A percentile compares a stretch with the other conserved stretches of the same genome.
phyloP scores from a whole-genome alignment of 1,284 basidiomycete species.

The Pascua sp. region DNA sequence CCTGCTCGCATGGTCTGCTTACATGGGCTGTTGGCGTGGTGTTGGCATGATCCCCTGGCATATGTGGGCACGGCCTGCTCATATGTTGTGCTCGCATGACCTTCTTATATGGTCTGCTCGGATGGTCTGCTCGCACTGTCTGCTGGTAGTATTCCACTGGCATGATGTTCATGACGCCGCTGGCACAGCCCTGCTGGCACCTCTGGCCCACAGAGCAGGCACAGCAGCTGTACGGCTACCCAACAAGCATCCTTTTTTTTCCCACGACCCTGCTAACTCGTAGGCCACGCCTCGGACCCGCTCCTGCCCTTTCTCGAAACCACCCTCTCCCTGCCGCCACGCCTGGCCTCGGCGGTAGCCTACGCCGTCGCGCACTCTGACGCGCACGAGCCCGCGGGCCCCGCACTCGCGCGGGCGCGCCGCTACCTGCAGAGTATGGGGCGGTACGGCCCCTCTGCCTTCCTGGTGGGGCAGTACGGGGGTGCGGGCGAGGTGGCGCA shows the following conservation, averaged over 20 bases:
- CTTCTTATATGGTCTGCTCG: no score
- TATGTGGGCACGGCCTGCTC: no score
- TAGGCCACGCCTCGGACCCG: slow-evolving; percentile 57
- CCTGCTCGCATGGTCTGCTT: no score
- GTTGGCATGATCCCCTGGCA: no score
- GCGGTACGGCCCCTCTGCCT: slow-evolving; percentile 83
- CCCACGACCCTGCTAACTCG: not conserved
- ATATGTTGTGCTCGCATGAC: no score
- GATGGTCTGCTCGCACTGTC: no score
- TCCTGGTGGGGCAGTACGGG: slow-evolving; percentile 91
- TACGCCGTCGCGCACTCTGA: slow-evolving; percentile 70
- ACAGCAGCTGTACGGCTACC: no score
- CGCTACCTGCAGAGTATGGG: slow-evolving; percentile 75
- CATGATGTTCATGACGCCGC: no score
- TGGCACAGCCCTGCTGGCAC: no score
- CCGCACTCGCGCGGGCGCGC: slow-evolving; percentile 64
- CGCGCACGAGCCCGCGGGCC: slow-evolving; percentile 60
- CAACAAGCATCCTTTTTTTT: not conserved
- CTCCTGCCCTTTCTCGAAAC: slow-evolving; percentile 63
- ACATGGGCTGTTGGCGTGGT: no score
- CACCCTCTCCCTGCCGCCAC: slow-evolving; percentile 61
- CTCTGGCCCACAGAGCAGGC: no score
- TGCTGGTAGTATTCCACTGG: no score
- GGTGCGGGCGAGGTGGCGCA: slow-evolving; percentile 88
- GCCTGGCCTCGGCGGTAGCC: slow-evolving; percentile 60